These are phyloP conservation scores for Pestalotiopsis sp. DNA, from an alignment of 2,329 filamentous ascomycete genomes.

Conservation along the genomic window DNA sequence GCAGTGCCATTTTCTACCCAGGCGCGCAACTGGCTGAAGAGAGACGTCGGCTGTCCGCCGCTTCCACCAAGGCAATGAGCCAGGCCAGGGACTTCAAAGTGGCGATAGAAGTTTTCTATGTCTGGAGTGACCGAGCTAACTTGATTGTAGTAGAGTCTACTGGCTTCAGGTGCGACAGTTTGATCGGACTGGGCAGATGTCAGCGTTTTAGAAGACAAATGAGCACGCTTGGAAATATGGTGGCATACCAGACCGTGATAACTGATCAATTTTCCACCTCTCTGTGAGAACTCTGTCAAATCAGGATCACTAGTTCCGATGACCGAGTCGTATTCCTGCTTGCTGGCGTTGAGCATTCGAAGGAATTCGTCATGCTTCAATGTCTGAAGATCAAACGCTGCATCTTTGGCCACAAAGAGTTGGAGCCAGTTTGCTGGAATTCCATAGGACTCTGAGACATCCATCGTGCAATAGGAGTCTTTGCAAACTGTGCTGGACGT, in stretches of 20 bases:
- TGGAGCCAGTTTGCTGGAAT: neutral
- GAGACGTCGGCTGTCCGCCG: neutral
- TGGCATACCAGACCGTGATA: constrained; percentile 2
- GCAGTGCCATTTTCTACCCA: constrained; percentile 10
- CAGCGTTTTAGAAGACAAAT: neutral
- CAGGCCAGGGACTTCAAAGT: neutral
- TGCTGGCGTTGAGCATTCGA: neutral
- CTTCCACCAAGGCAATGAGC: constrained; percentile 4
- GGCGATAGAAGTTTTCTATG: neutral
- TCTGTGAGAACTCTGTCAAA: neutral
- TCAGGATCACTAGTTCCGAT: neutral
- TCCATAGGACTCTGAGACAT: neutral
- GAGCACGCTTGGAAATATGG: neutral
- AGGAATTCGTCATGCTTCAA: neutral
- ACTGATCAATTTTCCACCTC: neutral
- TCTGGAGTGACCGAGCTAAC: neutral
- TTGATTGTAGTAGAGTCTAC: neutral
- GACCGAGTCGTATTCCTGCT: neutral
- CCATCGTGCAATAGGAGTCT: neutral
- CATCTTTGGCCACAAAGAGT: neutral
- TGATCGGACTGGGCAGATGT: neutral
- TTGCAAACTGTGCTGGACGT: neutral
- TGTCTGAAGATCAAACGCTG: neutral
- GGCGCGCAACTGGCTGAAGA: neutral
- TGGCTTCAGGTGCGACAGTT: neutral